These are phyloP conservation scores for Thalassiosira sp. DNA, from an alignment of 352 stramenopile species.

Conservation along the genomic window DNA sequence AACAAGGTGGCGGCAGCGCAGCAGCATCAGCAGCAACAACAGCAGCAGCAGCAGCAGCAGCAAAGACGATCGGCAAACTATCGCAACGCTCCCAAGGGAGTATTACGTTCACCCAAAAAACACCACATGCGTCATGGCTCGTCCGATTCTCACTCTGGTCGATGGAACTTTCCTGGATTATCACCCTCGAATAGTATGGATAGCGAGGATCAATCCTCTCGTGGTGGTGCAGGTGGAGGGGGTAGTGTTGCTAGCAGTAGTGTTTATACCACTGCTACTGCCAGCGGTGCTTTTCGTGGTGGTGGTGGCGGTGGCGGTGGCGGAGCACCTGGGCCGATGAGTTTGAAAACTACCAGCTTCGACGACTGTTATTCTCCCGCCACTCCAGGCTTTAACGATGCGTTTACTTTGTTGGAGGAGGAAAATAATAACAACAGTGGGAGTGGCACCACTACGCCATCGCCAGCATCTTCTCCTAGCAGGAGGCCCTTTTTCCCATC, in stretches of 20 bases:
- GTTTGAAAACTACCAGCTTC: constrained; percentile 35
- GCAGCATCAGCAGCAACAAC: constrained; percentile 1
- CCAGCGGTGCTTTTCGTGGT: too few species aligned
- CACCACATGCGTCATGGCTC: constrained; percentile 1
- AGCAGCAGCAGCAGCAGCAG: constrained; percentile 19
- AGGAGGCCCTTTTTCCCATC: neutral
- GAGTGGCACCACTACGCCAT: neutral
- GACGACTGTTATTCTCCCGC: constrained; percentile 36
- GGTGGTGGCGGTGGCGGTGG: too few species aligned
- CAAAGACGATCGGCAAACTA: constrained; percentile 40
- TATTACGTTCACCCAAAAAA: constrained; percentile 21
- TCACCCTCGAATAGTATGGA: constrained; percentile 25
- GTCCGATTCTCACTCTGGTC: neutral
- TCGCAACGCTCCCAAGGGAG: constrained; percentile 20
- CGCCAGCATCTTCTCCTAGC: too few species aligned
- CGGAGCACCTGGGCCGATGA: neutral
- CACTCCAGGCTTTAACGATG: constrained; percentile 30
- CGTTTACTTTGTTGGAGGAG: constrained; percentile 40
- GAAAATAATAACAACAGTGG: neutral
- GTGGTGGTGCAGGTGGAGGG: neutral
- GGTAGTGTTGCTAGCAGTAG: neutral
- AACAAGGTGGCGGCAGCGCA: too few species aligned
- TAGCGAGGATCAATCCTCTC: constrained; percentile 2
- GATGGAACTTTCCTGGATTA: constrained; percentile 11
- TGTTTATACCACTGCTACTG: neutral